phyloP scores from a whole-genome alignment of 129 eudicot species.

The Tagetes patula region DNA sequence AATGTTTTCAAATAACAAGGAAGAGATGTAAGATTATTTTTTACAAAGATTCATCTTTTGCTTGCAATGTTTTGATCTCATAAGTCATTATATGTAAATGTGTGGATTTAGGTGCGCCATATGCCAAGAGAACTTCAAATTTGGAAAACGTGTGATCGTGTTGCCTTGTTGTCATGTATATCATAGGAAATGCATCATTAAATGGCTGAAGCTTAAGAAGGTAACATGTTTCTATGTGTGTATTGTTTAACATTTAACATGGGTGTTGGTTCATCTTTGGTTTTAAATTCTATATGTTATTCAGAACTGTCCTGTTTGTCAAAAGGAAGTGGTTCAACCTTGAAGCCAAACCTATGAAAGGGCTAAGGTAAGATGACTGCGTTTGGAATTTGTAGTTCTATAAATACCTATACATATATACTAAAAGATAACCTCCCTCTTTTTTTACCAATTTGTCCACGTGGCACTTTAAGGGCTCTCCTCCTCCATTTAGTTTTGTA shows the following conservation, averaged over 20 bases:
- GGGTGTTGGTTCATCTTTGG: not conserved
- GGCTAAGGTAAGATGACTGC: not conserved
- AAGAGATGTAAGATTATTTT: constrained; percentile 40
- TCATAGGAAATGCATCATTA: constrained; percentile 59
- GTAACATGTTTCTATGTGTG: constrained; percentile 27
- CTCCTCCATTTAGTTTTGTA: too few relatives aligned
- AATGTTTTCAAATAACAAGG: constrained; percentile 58
- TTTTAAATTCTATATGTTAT: not conserved
- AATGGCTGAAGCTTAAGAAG: constrained; percentile 62
- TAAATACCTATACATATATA: too few relatives aligned
- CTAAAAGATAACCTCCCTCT: too few relatives aligned
- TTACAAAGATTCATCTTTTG: not conserved
- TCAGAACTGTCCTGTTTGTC: constrained; percentile 76
- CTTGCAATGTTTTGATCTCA: not conserved
- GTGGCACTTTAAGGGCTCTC: too few relatives aligned
- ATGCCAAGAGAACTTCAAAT: constrained; percentile 49
- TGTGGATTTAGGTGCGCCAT: constrained; percentile 55
- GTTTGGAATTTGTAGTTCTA: not conserved
- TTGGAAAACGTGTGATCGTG: constrained; percentile 45
- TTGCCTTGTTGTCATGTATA: constrained; percentile 73
- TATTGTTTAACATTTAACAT: not conserved
- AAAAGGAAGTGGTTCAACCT: constrained; percentile 47
- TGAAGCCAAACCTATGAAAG: constrained; percentile 26
- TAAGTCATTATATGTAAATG: not conserved
- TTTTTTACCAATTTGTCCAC: too few relatives aligned